phyloP scores from a whole-genome alignment of 257 asterid genomes.

The Coffea eugenioides region DNA sequence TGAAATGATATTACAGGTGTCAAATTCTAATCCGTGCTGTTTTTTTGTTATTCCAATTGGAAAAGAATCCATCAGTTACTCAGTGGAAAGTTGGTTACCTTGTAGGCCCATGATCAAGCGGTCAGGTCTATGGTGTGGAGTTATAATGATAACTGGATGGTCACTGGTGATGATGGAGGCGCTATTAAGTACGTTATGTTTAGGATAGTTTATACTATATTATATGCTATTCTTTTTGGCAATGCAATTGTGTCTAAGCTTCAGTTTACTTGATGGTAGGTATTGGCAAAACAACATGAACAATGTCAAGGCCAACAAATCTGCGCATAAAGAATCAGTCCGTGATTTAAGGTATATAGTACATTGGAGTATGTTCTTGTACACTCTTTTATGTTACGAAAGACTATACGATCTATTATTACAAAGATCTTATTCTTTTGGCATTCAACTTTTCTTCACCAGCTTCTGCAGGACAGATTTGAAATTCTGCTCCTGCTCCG shows the following conservation, averaged over 20 bases:
- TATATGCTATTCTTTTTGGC: slow-evolving; percentile 15
- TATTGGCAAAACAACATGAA: slow-evolving; percentile 99
- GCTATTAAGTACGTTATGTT: slow-evolving; percentile 66
- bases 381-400: not conserved
- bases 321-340: slow-evolving; percentile 95
- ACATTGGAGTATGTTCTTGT: not conserved
- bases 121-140: slow-evolving; percentile 99
- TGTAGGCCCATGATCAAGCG: slow-evolving; percentile 98
- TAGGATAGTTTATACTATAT: slow-evolving; percentile 1
- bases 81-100: not conserved
- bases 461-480: slow-evolving; percentile 98
- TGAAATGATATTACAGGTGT: slow-evolving; percentile 97
- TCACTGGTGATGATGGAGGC: slow-evolving; percentile 99
- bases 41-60: not conserved
- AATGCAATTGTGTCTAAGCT: slow-evolving; percentile 12
- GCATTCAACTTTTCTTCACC: slow-evolving; percentile 19
- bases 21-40: slow-evolving; percentile 1
- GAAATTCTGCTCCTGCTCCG: slow-evolving; percentile 99
- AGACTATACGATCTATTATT: not conserved
- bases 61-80: not conserved
- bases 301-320: slow-evolving; percentile 91
- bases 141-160: slow-evolving; percentile 99
- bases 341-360: slow-evolving; percentile 79
- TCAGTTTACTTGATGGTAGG: slow-evolving; percentile 49
- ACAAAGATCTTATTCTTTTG: not conserved